A percentile compares a stretch with the other conserved stretches of the same genome.
phyloP scores from a whole-genome alignment of 1,284 basidiomycete species.

The Omphalotus olearius region DNA sequence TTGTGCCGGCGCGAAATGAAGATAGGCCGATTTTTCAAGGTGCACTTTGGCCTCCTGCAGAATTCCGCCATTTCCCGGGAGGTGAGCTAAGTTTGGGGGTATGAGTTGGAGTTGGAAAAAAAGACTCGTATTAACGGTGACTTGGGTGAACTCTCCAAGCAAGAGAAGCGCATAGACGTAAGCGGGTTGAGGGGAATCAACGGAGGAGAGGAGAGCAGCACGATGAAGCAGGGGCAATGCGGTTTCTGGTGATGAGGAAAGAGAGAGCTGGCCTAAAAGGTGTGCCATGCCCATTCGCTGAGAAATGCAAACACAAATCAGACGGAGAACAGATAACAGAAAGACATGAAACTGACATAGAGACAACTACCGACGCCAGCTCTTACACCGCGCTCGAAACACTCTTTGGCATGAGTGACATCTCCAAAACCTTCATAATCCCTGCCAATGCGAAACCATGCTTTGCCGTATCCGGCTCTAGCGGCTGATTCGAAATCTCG shows the following conservation, averaged over 20 bases:
- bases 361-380: constrained; percentile 69
- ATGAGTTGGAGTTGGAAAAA: constrained; percentile 43
- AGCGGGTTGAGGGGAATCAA: constrained; percentile 80
- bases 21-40: constrained; percentile 81
- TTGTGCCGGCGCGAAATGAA: constrained; percentile 86
- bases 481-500: constrained; percentile 84
- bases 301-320: constrained; percentile 10
- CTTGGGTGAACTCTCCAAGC: constrained; percentile 70
- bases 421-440: constrained; percentile 88
- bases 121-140: constrained; percentile 48
- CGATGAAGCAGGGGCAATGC: constrained; percentile 74
- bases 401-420: constrained; percentile 64
- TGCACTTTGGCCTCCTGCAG: constrained; percentile 41
- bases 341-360: constrained; percentile 54
- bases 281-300: constrained; percentile 90
- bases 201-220: constrained; percentile 74
- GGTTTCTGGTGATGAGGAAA: constrained; percentile 46
- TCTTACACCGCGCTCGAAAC: constrained; percentile 78
- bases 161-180: constrained; percentile 85
- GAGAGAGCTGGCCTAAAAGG: constrained; percentile 80
- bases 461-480: constrained; percentile 62
- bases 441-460: constrained; percentile 87
- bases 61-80: background rate
- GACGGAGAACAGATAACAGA: background rate
- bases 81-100: constrained; percentile 46